phyloP scores from a whole-genome alignment of 495 filamentous ascomycete species.

The Corynascus novoguineensis region DNA sequence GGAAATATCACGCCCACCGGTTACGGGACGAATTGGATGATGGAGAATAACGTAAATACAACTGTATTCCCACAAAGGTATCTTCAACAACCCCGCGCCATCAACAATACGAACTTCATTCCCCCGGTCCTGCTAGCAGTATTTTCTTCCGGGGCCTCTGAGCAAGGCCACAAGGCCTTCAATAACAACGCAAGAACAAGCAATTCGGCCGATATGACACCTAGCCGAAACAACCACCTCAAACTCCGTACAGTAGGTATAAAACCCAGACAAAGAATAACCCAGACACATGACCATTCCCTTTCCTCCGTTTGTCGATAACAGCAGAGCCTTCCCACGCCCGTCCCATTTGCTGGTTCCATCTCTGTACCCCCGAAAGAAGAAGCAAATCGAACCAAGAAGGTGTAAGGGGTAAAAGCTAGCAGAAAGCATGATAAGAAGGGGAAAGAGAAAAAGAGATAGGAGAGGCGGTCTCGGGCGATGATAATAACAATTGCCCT shows the following conservation, averaged over 20 bases:
- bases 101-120: background rate
- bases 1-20: background rate
- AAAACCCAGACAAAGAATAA: background rate
- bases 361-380: background rate
- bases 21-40: too few species aligned
- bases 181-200: too few species aligned
- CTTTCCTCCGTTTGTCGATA: background rate
- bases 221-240: background rate
- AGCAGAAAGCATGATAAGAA: conserved; percentile 10
- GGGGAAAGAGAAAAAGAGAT: background rate
- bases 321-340: background rate
- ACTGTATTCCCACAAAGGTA: background rate
- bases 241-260: background rate
- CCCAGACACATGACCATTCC: background rate
- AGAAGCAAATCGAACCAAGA: conserved; percentile 3
- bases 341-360: background rate
- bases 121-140: background rate
- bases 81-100: background rate
- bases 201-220: background rate
- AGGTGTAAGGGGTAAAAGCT: too few species aligned
- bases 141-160: background rate
- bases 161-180: background rate
- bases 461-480: background rate
- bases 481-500: background rate
- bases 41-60: background rate